Evolutionary conservation across 305 asterid species (phyloP).

Genomic region (Solanum hybrid): DNA sequence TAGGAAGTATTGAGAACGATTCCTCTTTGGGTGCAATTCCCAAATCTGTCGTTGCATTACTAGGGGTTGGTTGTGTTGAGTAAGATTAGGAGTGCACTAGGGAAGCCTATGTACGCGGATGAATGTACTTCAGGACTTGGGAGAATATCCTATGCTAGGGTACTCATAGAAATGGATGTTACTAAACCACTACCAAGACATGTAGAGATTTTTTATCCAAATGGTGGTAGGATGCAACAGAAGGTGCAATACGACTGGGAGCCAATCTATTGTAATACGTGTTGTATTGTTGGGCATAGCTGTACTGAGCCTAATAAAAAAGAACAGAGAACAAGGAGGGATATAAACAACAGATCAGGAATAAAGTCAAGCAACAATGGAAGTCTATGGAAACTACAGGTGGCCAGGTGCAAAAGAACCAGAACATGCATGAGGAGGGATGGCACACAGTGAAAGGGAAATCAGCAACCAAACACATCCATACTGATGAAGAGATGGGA

Average conservation of each 20-base stretch:
- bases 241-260: neutral
- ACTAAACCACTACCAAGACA: neutral
- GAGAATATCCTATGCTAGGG: neutral
- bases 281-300: neutral
- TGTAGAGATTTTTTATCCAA: neutral
- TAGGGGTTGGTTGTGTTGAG: neutral
- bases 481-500: neutral
- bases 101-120: neutral
- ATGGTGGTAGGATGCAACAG: neutral
- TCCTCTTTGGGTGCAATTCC: neutral
- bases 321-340: neutral
- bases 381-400: neutral
- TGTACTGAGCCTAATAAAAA: neutral
- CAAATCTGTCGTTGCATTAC: neutral
- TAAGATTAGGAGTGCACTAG: neutral
- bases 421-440: neutral
- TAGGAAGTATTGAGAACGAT: neutral
- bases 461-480: neutral
- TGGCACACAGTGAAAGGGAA: neutral
- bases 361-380: neutral
- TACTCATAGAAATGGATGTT: neutral
- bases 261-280: neutral
- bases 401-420: neutral
- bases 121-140: neutral
- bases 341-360: neutral